Percentiles rank a stretch among this genome's conserved stretches.
Conservation (phyloP, 148 eudicot genomes). For the Pharnaceum exiguum region DNA sequence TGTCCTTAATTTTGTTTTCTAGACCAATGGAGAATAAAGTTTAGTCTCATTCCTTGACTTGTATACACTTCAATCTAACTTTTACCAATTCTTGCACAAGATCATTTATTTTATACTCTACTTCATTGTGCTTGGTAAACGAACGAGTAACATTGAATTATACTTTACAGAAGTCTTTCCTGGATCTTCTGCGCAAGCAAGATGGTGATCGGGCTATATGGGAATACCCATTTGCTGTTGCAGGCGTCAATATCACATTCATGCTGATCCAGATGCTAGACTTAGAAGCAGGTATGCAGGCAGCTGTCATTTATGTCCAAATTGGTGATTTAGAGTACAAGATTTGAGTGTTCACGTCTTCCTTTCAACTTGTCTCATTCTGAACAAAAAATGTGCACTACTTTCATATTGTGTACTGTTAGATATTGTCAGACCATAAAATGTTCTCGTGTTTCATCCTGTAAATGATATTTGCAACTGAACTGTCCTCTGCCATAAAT, state of each 20-base stretch:
- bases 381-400: no score
- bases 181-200: conserved; percentile 80
- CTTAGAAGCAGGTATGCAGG: conserved; percentile 71
- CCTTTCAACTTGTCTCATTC: neutral
- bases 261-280: conserved; percentile 97
- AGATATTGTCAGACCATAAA: no score
- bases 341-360: neutral
- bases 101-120: neutral
- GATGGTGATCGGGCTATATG: conserved; percentile 93
- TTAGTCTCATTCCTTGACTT: neutral
- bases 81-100: neutral
- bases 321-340: neutral
- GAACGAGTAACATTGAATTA: conserved; percentile 9
- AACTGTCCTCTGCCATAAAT: no score
- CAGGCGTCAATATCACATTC: conserved; percentile 96
- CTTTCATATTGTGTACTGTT: no score
- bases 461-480: no score
- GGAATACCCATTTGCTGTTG: conserved; percentile 99
- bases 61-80: neutral
- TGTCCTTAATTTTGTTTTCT: no score
- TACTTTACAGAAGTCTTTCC: conserved; percentile 78
- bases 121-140: neutral
- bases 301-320: neutral
- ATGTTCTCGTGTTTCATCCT: no score
- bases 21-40: no score